A percentile compares a stretch with the other conserved stretches of the same genome.
Evolutionary conservation across 306 rosid species (phyloP).

Genomic region (Hippophae rhamnoides): DNA sequence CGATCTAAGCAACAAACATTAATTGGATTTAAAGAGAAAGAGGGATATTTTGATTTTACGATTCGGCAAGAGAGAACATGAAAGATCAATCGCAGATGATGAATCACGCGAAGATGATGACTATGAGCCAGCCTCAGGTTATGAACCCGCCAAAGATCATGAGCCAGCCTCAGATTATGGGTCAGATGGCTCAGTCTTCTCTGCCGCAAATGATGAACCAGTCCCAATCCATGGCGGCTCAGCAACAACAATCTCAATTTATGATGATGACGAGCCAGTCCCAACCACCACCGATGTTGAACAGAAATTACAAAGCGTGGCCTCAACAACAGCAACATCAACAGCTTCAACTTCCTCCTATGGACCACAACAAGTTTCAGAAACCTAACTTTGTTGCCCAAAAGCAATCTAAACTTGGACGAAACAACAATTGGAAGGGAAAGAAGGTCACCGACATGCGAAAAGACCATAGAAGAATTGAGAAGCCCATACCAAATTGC

Average conservation of each 20-base stretch:
- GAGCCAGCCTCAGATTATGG: constrained; percentile 20
- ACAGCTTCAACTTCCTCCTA: constrained; percentile 12
- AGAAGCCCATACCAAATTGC: constrained; percentile 23
- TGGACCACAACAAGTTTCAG: constrained; percentile 19
- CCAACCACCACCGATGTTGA: constrained; percentile 35
- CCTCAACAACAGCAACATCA: constrained; percentile 17
- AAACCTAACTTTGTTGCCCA: constrained; percentile 13
- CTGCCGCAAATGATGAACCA: constrained; percentile 31
- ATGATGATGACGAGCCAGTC: constrained; percentile 32
- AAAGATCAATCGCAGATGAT: constrained; percentile 5
- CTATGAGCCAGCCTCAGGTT: constrained; percentile 15
- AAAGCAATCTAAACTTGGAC: constrained; percentile 6
- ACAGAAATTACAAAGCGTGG: constrained; percentile 34
- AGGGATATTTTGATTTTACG: too few relatives aligned
- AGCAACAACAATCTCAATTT: constrained; percentile 28
- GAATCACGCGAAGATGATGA: too few relatives aligned
- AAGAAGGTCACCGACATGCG: constrained; percentile 56
- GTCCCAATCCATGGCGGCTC: constrained; percentile 26
- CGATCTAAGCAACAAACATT: too few relatives aligned
- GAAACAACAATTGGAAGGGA: constrained; percentile 67
- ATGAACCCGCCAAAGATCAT: constrained; percentile 22
- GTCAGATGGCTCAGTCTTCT: constrained; percentile 8
- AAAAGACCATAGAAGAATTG: constrained; percentile 48
- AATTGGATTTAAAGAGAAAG: too few relatives aligned
- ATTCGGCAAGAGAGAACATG: background rate